Base-by-base conservation (phyloP, 768 basidiomycete species). In the Amanita muscaria region DNA sequence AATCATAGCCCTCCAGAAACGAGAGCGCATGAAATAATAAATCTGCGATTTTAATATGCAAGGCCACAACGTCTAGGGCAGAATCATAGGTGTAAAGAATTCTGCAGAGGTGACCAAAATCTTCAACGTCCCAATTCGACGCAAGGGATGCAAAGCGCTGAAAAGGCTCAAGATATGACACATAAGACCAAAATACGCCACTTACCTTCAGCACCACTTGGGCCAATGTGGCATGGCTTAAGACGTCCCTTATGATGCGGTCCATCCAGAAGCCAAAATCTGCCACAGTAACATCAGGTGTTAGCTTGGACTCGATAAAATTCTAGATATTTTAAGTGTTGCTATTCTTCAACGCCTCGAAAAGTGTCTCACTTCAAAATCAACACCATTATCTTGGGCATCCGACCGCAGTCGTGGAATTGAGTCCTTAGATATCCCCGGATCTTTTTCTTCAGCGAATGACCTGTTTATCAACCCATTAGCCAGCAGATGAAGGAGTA, bases 1-100 rank as follows among this genome's bases (percentile, higher is more conserved):
- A 88, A 53, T 88, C 85, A 52, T 83, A 88, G 32, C 78, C 72
- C 45, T 84, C 76, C 33, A 88, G 62, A 47, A 87, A 72, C 12
- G 64, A 62, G 34, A 88, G 60, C 0, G 78, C 75, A 49, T 77
- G 70, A 21, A 74, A 77, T 23, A 87, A 63, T n/a, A 90, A 56
- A 43, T 80, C 77, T 9, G 70, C 68, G n/a, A 87, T 62, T 46
- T 70, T 75, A 15, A 74, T 60, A 56, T 90, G 83, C 19, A 89
- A 61, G 6, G 83, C 73, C 34, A 89, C 52, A 36, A 86, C 72
- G 53, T 89, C 86, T 15, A 90, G 60, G 0, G 76, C 73, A 18
- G 61, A 59, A 49, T 80, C 77, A 42, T 77, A 69, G 11, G 68
- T 64, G 50, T 75, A 79, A 8, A 90, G 68, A 16, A 79, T 58